Base-by-base conservation (phyloP, 495 filamentous ascomycete genomes). In the Annulohypoxylon moriforme region DNA sequence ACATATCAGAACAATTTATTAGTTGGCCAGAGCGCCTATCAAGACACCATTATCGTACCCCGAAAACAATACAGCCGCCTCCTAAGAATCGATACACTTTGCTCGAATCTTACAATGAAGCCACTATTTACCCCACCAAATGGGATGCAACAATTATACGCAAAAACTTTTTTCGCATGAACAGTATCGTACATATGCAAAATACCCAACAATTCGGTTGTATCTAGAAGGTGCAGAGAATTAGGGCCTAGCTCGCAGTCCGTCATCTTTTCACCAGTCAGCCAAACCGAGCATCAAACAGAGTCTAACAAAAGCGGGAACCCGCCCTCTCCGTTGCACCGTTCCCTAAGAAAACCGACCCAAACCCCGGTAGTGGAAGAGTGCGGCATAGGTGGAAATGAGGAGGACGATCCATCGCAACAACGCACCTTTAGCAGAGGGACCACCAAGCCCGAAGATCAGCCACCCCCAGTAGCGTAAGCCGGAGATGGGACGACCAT, bases 401-500 rank as follows among this genome's bases (percentile, higher is more conserved):
- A 84, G 60, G 1, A 86, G 70, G 27, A 84, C 49, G 29, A 82
- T 24, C 85, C 85, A 88, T 49, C 85, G 74, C 27, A 82, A 5
- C 33, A 87, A 80, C 78, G 79, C 83, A 81, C 82, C 81, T 81
- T 84, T 85, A 40, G 69, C 78, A 58, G 77, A 74, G 31, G 78
- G 77, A 14, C 79, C 79, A 13, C 86, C 86, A 47, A 88, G 76
- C 6, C 82, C 79, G 4, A 84, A 62, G 3, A 87, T 8, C 47
- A 86, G 67, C 65, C 73, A 53, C 6, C 79, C 6, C 85, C 85
- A 87, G 73, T 87, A 87, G 56, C 71, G 69, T 0, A 80, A 36
- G 5, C 85, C 81, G 64, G 81, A 84, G 59, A 89, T 68, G 69
- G 87, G 87, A 6, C 78, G 78, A 36, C 94, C 94, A 65, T 89